Evolutionary conservation across 164 flowering plant species (phyloP).

Genomic region (Berberis vulgaris): DNA sequence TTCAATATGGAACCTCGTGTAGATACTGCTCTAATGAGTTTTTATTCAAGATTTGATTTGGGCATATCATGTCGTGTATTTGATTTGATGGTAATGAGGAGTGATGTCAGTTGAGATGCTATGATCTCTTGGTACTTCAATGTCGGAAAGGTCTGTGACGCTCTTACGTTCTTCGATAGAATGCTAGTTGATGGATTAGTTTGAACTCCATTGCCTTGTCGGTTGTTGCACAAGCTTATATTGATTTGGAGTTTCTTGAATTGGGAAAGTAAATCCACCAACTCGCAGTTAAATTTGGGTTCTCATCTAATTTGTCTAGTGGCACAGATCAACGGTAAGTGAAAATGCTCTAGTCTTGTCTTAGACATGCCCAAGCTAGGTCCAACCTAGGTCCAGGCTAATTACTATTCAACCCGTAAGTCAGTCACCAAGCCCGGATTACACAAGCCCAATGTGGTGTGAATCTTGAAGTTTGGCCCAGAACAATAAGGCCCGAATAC

Average conservation of each 20-base stretch:
- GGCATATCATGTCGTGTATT: slow-evolving; percentile 25
- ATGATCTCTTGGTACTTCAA: slow-evolving; percentile 36
- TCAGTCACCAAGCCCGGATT: too few species aligned
- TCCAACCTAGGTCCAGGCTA: too few species aligned
- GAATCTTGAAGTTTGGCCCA: too few species aligned
- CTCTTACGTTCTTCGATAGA: slow-evolving; percentile 22
- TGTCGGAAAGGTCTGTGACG: slow-evolving; percentile 21
- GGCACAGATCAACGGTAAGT: not conserved
- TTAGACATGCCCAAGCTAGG: too few species aligned
- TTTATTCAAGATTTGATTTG: slow-evolving; percentile 32
- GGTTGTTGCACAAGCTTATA: slow-evolving; percentile 33
- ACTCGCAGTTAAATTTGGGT: slow-evolving; percentile 25
- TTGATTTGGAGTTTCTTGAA: slow-evolving; percentile 20
- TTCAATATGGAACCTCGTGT: slow-evolving; percentile 28
- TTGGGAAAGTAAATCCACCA: slow-evolving; percentile 44
- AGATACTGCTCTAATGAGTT: slow-evolving; percentile 46
- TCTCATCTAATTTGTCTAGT: slow-evolving; percentile 23
- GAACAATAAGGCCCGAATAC: too few species aligned
- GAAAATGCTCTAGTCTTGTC: too few species aligned
- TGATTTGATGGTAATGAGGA: slow-evolving; percentile 30
- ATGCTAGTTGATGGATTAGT: slow-evolving; percentile 24
- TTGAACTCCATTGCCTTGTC: slow-evolving; percentile 30
- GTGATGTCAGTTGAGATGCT: slow-evolving; percentile 42
- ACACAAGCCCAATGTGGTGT: too few species aligned
- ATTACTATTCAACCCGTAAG: too few species aligned